Evolutionary conservation across 495 filamentous ascomycete genomes (phyloP).

Genomic region (Hyaloscypha finlandica): DNA sequence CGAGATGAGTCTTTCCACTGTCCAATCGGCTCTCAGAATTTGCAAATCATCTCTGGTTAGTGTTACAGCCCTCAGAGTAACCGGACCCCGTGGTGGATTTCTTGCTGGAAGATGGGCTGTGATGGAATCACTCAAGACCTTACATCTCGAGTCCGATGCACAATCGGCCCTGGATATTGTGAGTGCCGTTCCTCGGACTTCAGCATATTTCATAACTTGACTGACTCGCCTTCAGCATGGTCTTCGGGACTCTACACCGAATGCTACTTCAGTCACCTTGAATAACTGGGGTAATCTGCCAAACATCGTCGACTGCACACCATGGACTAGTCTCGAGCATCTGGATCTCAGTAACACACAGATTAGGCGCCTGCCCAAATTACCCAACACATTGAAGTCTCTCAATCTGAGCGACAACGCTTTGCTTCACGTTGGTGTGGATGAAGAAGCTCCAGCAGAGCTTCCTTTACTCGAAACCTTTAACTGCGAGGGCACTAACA

Average conservation of each 20-base stretch:
- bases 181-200: constrained; percentile 1
- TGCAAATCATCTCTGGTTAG: constrained; percentile 20
- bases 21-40: constrained; percentile 16
- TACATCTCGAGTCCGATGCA: constrained; percentile 11
- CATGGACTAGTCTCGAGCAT: constrained; percentile 17
- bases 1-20: constrained; percentile 13
- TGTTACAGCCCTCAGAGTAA: constrained; percentile 17
- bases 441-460: background rate
- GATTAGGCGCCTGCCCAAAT: constrained; percentile 6
- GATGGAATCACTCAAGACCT: constrained; percentile 12
- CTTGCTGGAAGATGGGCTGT: constrained; percentile 12
- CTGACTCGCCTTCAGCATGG: constrained; percentile 12
- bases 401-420: constrained; percentile 22
- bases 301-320: constrained; percentile 6
- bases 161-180: constrained; percentile 17
- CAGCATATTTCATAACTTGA: background rate
- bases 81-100: constrained; percentile 3
- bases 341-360: constrained; percentile 22
- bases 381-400: constrained; percentile 24
- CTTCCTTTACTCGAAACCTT: constrained; percentile 33
- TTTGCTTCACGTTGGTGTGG: background rate
- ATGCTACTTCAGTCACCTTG: constrained; percentile 14
- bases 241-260: constrained; percentile 19
- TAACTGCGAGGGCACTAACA: constrained; percentile 6
- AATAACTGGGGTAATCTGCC: constrained; percentile 14